Percentiles rank a stretch among this genome's conserved stretches.
Conservation (phyloP, 805 yeast genomes). For the Candida sanyiensis region DNA sequence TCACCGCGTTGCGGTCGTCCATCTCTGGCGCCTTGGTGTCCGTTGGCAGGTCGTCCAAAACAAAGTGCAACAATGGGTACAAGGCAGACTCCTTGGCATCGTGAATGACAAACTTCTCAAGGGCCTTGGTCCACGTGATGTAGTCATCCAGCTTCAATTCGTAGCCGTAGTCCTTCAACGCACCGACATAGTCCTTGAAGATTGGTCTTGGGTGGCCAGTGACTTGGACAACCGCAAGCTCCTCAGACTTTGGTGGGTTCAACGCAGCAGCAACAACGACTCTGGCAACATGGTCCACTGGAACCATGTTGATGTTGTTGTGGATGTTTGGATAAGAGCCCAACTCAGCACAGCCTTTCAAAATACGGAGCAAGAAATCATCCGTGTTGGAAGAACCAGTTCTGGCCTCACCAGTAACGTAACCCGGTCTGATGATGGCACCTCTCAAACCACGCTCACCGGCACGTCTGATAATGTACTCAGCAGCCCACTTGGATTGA, state of each 20-base stretch:
- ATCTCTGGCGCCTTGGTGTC: conserved; percentile 93
- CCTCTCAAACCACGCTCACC: conserved; percentile 86
- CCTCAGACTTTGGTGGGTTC: conserved; percentile 54
- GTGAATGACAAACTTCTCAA: conserved; percentile 75
- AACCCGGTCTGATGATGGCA: conserved; percentile 90
- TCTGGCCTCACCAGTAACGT: conserved; percentile 77
- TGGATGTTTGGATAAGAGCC: conserved; percentile 80
- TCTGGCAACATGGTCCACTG: conserved; percentile 97
- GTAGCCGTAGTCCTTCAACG: conserved; percentile 70
- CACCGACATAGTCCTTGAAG: conserved; percentile 67
- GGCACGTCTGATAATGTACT: conserved; percentile 79
- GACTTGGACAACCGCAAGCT: conserved; percentile 81
- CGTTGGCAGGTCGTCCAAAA: conserved; percentile 84
- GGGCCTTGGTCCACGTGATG: conserved; percentile 66
- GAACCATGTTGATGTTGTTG: conserved; percentile 92
- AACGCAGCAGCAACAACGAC: conserved; percentile 80
- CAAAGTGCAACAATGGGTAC: conserved; percentile 91
- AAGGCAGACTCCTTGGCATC: conserved; percentile 77
- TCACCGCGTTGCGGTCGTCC: conserved; percentile 78
- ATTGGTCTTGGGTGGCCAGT: conserved; percentile 92
- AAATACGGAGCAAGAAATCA: conserved; percentile 89
- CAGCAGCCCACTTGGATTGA: conserved; percentile 97
- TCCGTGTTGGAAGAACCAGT: conserved; percentile 94
- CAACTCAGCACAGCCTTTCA: conserved; percentile 89
- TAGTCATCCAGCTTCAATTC: conserved; percentile 57